Evolutionary conservation across 73 alveolate species (phyloP), one percentile per base, ranked within the genome.

Genomic region (Blepharisma japonicum): DNA sequence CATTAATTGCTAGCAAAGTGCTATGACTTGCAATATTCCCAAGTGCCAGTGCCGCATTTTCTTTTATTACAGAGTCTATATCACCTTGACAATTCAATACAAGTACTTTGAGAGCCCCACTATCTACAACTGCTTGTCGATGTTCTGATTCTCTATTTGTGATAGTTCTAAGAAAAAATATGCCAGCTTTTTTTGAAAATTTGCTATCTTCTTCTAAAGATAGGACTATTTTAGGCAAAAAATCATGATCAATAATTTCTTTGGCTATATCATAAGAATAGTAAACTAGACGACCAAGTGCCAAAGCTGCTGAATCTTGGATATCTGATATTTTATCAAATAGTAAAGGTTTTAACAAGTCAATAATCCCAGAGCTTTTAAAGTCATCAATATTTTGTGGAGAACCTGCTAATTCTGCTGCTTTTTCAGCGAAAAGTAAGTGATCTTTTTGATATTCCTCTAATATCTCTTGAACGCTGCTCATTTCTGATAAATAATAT

Each of bases 41-140:
- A 11, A 95, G 88, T 9, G 99, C 99, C 89, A 93, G 90, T 21
- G 99, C 99, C 8, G 99, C 99, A 0, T 97, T 98, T 78, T 93
- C 99, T 83, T 95, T 95, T 71, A 97, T 99, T 53, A 97, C 87
- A 6, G 99, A 99, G 78, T 97, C 99, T 81, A 97, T 95, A 89
- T 95, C 99, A 8, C 11, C 99, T 39, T 95, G 91, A 81, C 99
- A 95, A 83, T 86, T 87, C n/a, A n/a, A n/a, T 27, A 97, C 99
- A 48, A 97, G 86, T 7, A 99, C 99, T 55, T 97, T 99, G 56
- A 97, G 90, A 46, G 99, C 99, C 0, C 99, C 99, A 0, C 98
- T 93, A 85, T 97, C 94, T 48, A 97, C 99, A 50, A 97, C 99
- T 55, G 98, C 96, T 93, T 95, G 67, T 8, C 20, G 45, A 49